Percentiles rank a stretch among this genome's conserved stretches.
Evolutionary conservation across 2,329 filamentous ascomycete species (phyloP).

Genomic region (Diplodia sapinea): DNA sequence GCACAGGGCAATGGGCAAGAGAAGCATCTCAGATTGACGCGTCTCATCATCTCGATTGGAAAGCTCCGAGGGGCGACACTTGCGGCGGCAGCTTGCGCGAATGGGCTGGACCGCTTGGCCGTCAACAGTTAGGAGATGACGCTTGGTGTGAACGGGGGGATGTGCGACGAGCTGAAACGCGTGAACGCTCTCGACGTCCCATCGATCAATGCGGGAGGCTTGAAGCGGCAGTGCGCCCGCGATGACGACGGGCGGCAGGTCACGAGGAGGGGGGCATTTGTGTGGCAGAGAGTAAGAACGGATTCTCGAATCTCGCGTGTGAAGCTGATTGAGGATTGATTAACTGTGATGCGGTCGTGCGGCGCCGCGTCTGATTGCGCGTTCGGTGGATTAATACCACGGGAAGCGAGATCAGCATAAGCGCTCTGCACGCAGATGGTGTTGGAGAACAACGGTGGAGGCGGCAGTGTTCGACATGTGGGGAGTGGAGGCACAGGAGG

Average conservation of each 20-base stretch:
- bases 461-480: background rate
- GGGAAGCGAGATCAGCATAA: constrained; percentile 18
- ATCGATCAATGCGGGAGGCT: constrained; percentile 8
- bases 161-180: constrained; percentile 17
- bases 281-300: background rate
- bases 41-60: constrained; percentile 27
- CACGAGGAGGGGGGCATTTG: background rate
- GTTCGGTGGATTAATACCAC: constrained; percentile 21
- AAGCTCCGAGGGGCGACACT: constrained; percentile 12
- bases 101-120: background rate
- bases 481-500: background rate
- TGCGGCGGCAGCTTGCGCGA: background rate
- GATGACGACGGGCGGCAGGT: constrained; percentile 22
- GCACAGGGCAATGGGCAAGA: background rate
- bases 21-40: constrained; percentile 25
- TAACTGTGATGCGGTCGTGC: background rate
- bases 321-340: constrained; percentile 18
- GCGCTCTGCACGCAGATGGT: background rate
- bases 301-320: constrained; percentile 14
- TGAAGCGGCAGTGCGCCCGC: constrained; percentile 23
- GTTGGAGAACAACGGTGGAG: background rate
- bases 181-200: background rate
- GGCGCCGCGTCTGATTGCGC: background rate
- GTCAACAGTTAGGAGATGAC: constrained; percentile 1
- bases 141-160: background rate